phyloP scores from a whole-genome alignment of 2,329 filamentous ascomycete genomes.

The Pestalotiopsis sp. region DNA sequence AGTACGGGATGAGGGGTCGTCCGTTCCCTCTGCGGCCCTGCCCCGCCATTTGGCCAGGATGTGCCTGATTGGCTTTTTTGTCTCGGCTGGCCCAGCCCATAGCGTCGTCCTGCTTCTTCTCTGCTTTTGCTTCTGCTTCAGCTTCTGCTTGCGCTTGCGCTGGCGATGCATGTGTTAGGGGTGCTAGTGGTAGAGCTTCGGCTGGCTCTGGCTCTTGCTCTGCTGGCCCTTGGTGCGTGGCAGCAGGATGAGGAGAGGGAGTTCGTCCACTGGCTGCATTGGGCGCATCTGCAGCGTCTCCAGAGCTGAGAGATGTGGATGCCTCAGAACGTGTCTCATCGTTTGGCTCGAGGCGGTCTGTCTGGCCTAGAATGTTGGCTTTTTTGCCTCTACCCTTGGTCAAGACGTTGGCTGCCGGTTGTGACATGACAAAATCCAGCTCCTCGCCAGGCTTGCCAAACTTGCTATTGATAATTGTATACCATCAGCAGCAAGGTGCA shows the following conservation, averaged over 20 bases:
- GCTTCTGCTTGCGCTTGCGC: slow-evolving; percentile 15
- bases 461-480: neutral
- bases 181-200: neutral
- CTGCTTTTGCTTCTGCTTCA: slow-evolving; percentile 10
- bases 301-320: neutral
- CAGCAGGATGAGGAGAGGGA: neutral
- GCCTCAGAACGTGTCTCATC: neutral
- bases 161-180: slow-evolving; percentile 10
- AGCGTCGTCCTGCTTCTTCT: no score
- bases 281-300: neutral
- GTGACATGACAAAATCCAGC: neutral
- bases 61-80: slow-evolving; percentile 11
- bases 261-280: neutral
- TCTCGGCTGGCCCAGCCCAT: neutral
- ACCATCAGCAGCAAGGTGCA: neutral
- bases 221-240: neutral
- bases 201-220: neutral
- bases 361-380: neutral
- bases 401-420: neutral
- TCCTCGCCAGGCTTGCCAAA: neutral
- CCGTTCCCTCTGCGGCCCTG: neutral
- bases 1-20: slow-evolving; percentile 31
- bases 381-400: neutral
- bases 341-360: neutral
- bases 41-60: neutral